Evolutionary conservation across 192 early-diverging fungal genomes (phyloP), one percentile per base, ranked within the genome.

Genomic region (Oehlia diaphana): DNA sequence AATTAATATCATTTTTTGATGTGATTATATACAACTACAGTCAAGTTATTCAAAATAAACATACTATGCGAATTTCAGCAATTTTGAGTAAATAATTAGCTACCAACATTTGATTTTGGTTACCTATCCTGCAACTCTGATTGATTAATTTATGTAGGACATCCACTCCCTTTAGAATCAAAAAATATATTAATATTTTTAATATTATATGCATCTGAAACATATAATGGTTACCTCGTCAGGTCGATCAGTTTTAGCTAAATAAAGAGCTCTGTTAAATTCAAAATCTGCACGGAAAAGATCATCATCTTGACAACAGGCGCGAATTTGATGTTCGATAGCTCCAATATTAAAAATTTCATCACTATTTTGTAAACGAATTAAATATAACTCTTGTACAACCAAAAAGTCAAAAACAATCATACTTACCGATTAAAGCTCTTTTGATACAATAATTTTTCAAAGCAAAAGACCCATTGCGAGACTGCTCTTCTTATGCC

Each of bases 31-130:
- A 31, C 19, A 50, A 49, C 4, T 37, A 37, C 4, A 37, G 35
- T 37, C 4, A 37, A 37, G 35, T 37, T 2, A 49, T 39, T 33
- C 8, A 79, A 28, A n/a, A 62, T 62, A 35, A n/a, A 61, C 35
- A 58, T 69, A 79, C 77, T 44, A 79, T 79, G 12, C 31, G 62
- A 50, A 79, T 79, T 71, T 79, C 50, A 37, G 77, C 77, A 61
- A 79, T 26, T 71, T 79, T 79, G 14, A 79, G 28, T 9, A 62
- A 53, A 71, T 79, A 71, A 63, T 71, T 79, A 9, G 77, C 49
- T 7, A 71, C 49, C 16, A 71, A 12, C 77, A 79, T 79, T 61
- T 79, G 77, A 63, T 79, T 79, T 39, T 35, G 47, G 37, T 68
- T 71, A 61, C 53, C 61, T 14, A 67, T 39, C 21, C 68, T 62